Base-by-base conservation (phyloP, 2,329 filamentous ascomycete species). In the Colletotrichum sp. region DNA sequence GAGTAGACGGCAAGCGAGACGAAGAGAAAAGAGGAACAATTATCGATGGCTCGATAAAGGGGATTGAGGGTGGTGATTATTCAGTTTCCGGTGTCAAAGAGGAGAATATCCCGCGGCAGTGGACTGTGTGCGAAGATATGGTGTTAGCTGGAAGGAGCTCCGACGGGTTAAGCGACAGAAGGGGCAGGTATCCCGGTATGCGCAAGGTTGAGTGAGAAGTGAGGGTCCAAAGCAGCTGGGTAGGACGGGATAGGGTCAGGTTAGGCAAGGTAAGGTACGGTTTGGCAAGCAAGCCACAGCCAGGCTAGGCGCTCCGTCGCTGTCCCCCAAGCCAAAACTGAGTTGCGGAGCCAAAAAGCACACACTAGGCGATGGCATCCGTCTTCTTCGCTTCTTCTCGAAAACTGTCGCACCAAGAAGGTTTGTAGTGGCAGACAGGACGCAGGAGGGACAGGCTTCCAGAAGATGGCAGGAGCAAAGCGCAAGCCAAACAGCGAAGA, bases 121-220 rank as follows among this genome's bases (percentile, higher is more conserved):
- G n/a, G 48, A 34, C 30, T 44, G 36, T 18, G 15, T 66, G 26
- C 52, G 34, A 48, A 32, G 32, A 26, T 52, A 16, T 60, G 62
- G 63, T 60, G 57, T 71, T 77, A 71, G 72, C 75, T 71, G 63
- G 75, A 64, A 68, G 62, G 67, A 75, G 69, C 73, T 72, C 69
- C 63, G 67, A 75, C 69, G 69, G 73, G 64, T 75, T 64, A 75
- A 75, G 63, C 55, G 69, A 75, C 73, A 63, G 69, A 75, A 72
- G 36, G 67, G 69, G 73, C 63, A 75, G 63, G 73, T 64, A 72
- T 72, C 68, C 69, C 69, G 73, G 63, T 48, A 55, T 63, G 44
- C 39, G 39, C 73, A 67, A 67, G 67, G 75, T 75, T 62, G 48
- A 57, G 65, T 59, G 32, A 72, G 70, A 74, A 63, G 67, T 62